Base-by-base conservation (phyloP, 1,139 yeast species). In the Sugiyamaella grinbergsii region DNA sequence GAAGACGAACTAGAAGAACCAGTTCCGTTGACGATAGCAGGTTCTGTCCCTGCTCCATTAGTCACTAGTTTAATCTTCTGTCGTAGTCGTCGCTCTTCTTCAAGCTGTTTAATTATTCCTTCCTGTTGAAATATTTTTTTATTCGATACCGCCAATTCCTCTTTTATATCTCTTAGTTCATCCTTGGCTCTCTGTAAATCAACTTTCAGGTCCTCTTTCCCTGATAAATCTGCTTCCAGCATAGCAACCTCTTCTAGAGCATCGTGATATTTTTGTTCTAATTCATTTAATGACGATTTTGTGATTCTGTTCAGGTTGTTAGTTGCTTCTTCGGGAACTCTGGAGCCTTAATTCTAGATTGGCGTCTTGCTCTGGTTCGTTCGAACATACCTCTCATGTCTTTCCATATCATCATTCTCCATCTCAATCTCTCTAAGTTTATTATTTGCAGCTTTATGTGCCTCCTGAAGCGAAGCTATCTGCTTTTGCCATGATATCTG, bases 371-470 rank as follows among this genome's bases (percentile, higher is more conserved):
- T n/a, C n/a, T n/a, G n/a, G n/a, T n/a, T 6, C 10, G 18, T 24
- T 11, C 22, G 22, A 39, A 38, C 53, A 13, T 37, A 54, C 59
- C 66, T 58, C 26, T 66, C 72, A 19, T 60, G 63, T 16, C 67
- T 62, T 53, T 70, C 74, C 65, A 71, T 65, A 49, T 70, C 71
- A 52, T 70, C 74, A 49, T 70, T 69, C 29, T 62, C 67, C 62
- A 67, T 65, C 54, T 70, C 74, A 7, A 68, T 67, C 33, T 71
- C 73, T n/a, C 70, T 57, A n/a, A 70, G 59, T 36, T 62, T 58
- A 15, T 56, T 51, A 39, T 57, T 62, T 5, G 66, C 66, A 28
- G 56, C 57, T 29, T 54, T 56, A 40, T 63, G 66, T 1, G 68
- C 67, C 19, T 59, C 60, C 36, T 62, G 56, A 31, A 67, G 54